Evolutionary conservation across 1,139 yeast genomes (phyloP).

Genomic region (Lodderomyces metapsilosis): DNA sequence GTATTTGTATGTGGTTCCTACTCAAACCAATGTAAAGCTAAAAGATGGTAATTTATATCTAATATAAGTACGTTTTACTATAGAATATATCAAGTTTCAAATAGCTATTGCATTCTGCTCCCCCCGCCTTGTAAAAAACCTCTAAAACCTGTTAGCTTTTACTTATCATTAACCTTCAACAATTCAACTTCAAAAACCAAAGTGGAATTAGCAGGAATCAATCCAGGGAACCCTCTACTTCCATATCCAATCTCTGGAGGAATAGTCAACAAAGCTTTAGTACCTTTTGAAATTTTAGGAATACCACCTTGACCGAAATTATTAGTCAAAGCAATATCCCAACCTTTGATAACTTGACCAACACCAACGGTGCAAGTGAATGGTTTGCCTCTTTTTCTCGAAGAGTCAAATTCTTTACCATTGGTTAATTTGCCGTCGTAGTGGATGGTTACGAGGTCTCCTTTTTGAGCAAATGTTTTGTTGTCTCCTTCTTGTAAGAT

Average conservation of each 20-base stretch:
- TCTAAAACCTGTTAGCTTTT: no score
- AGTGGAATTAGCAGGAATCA: slow-evolving; percentile 95
- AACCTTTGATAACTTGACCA: slow-evolving; percentile 93
- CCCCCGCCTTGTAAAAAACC: no score
- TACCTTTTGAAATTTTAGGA: slow-evolving; percentile 91
- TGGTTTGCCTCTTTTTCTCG: slow-evolving; percentile 91
- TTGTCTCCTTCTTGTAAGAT: slow-evolving; percentile 70
- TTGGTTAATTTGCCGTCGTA: slow-evolving; percentile 92
- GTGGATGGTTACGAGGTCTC: slow-evolving; percentile 89
- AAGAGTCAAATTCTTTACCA: slow-evolving; percentile 94
- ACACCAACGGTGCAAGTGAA: slow-evolving; percentile 92
- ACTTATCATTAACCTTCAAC: slow-evolving; percentile 54
- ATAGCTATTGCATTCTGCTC: no score
- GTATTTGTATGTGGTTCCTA: slow-evolving; percentile 54
- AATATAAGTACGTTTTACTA: no score
- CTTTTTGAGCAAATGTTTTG: slow-evolving; percentile 76
- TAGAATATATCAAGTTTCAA: no score
- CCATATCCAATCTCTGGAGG: slow-evolving; percentile 96
- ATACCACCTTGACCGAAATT: slow-evolving; percentile 53
- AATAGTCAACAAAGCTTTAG: slow-evolving; percentile 86
- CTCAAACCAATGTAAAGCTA: slow-evolving; percentile 28
- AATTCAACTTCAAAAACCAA: slow-evolving; percentile 91
- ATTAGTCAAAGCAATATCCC: slow-evolving; percentile 54
- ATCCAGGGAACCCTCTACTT: slow-evolving; percentile 90
- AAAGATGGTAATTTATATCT: slow-evolving; percentile 18